Percentiles rank a stretch among this genome's conserved stretches.
Conservation (phyloP, 768 basidiomycete species). For the Hemileccinum impolitum region DNA sequence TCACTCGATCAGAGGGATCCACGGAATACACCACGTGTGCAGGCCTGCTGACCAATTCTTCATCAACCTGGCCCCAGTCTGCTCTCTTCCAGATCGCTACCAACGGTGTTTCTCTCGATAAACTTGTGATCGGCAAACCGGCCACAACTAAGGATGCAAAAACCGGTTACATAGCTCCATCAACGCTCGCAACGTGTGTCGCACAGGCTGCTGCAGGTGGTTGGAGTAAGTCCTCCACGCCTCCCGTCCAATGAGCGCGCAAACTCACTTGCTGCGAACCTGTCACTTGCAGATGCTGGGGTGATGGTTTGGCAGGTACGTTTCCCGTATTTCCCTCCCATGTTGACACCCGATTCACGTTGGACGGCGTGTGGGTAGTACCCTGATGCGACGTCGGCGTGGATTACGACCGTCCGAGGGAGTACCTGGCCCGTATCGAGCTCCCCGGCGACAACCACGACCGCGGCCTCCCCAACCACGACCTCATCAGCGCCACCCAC, state of each 20-base stretch:
- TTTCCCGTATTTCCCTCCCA: background rate
- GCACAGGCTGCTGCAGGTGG: slow-evolving; percentile 56
- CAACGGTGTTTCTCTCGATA: slow-evolving; percentile 42
- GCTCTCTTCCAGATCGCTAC: slow-evolving; percentile 54
- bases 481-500: too few species aligned
- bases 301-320: slow-evolving; percentile 45
- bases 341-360: background rate
- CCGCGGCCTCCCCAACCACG: background rate
- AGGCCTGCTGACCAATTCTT: slow-evolving; percentile 56
- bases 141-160: slow-evolving; percentile 38
- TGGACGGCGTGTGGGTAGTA: slow-evolving; percentile 24
- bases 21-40: slow-evolving; percentile 63
- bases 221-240: slow-evolving; percentile 53
- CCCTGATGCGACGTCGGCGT: slow-evolving; percentile 36
- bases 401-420: slow-evolving; percentile 40
- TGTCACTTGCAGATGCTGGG: slow-evolving; percentile 28
- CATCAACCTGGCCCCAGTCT: slow-evolving; percentile 57
- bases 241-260: background rate
- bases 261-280: background rate
- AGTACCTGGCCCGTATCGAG: slow-evolving; percentile 33
- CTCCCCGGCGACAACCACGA: background rate
- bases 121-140: slow-evolving; percentile 59
- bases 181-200: slow-evolving; percentile 57
- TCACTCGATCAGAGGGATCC: slow-evolving; percentile 44
- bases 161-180: slow-evolving; percentile 56